Percentiles rank a stretch among this genome's conserved stretches.
Conservation (phyloP, 139 green algal genomes). For the Pseudopediastrum boryanum region DNA sequence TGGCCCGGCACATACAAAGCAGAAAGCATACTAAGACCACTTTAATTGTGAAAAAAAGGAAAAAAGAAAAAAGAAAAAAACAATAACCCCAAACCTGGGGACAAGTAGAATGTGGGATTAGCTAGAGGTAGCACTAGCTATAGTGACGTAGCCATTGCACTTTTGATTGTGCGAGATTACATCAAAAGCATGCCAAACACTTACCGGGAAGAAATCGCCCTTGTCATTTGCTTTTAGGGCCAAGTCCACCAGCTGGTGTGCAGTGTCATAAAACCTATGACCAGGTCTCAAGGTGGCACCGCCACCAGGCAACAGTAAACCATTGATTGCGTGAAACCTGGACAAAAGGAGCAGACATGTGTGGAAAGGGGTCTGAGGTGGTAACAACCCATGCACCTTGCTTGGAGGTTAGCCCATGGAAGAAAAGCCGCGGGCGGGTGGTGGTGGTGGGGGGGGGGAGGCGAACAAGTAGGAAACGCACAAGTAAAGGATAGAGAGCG, state of each 20-base stretch:
- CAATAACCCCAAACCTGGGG: too few relatives aligned
- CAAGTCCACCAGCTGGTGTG: conserved; percentile 59
- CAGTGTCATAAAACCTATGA: conserved; percentile 80
- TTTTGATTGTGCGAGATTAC: too few relatives aligned
- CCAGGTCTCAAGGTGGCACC: conserved; percentile 62
- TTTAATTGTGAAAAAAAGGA: too few relatives aligned
- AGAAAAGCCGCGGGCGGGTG: not conserved
- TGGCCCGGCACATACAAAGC: too few relatives aligned
- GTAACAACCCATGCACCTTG: not conserved
- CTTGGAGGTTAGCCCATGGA: not conserved
- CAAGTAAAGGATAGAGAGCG: not conserved
- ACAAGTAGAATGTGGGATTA: too few relatives aligned
- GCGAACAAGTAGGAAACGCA: not conserved
- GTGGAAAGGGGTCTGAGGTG: not conserved
- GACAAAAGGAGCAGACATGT: not conserved
- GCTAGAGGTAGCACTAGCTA: too few relatives aligned
- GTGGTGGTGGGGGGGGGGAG: not conserved
- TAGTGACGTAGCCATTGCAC: too few relatives aligned
- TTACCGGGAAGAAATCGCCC: conserved; percentile 83
- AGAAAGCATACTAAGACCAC: too few relatives aligned
- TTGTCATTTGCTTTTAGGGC: conserved; percentile 75
- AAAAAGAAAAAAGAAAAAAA: too few relatives aligned
- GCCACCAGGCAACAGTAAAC: conserved; percentile 80
- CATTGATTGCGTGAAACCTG: conserved; percentile 69
- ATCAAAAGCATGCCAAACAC: too few relatives aligned